A percentile compares a stretch with the other conserved stretches of the same genome.
Evolutionary conservation across 2,329 filamentous ascomycete genomes (phyloP).

Genomic region (Gaeumannomyces sp.): DNA sequence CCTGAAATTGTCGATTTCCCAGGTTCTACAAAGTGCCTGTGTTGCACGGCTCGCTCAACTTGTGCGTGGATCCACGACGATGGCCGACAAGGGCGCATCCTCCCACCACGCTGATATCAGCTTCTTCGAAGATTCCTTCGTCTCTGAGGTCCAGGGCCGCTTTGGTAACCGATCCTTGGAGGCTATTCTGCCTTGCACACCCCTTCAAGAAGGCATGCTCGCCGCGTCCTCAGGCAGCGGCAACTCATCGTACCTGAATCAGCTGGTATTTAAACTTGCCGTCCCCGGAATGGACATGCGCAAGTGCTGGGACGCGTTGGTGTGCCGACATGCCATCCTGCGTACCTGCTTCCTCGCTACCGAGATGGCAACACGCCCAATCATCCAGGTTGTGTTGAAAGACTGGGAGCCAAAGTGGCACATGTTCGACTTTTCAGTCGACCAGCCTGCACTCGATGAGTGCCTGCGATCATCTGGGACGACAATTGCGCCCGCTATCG

Average conservation of each 20-base stretch:
- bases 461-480: conserved; percentile 34
- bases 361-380: conserved; percentile 51
- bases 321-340: conserved; percentile 65
- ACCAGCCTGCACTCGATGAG: conserved; percentile 23
- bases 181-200: conserved; percentile 69
- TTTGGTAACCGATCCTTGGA: background rate
- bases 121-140: background rate
- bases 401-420: conserved; percentile 36
- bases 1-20: conserved; percentile 55
- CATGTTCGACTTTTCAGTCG: conserved; percentile 22
- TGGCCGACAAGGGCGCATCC: background rate
- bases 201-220: conserved; percentile 84
- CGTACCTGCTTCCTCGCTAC: conserved; percentile 70
- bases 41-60: conserved; percentile 52
- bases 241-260: conserved; percentile 60
- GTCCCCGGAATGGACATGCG: conserved; percentile 44
- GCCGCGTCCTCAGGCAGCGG: conserved; percentile 41
- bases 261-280: conserved; percentile 56
- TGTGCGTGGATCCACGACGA: conserved; percentile 14
- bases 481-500: conserved; percentile 32
- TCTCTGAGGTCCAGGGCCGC: background rate
- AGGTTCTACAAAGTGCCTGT: conserved; percentile 62
- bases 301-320: conserved; percentile 56
- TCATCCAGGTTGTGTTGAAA: conserved; percentile 64
- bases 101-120: background rate